These are phyloP conservation scores for Trichoderma sp. DNA, from an alignment of 2,329 filamentous ascomycete genomes.

Conservation along the genomic window DNA sequence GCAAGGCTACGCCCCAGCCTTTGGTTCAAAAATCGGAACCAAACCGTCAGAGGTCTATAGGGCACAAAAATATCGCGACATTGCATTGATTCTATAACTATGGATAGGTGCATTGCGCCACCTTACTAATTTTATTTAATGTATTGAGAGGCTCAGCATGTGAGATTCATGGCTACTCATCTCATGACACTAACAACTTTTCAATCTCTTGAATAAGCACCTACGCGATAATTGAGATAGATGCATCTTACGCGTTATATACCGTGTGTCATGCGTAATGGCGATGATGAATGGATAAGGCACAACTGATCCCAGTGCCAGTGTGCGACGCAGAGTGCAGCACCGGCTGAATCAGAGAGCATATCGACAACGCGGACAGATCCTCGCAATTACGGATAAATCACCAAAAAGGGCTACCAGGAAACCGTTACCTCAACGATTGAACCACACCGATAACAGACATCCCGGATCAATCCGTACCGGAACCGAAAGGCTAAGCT, in stretches of 20 bases:
- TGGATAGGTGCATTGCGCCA: too few species aligned
- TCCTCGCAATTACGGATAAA: not conserved
- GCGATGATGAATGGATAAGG: constrained; percentile 5
- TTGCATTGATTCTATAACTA: too few species aligned
- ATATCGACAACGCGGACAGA: not conserved
- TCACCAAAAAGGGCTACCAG: not conserved
- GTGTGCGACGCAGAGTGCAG: not conserved
- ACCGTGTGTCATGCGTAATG: not conserved
- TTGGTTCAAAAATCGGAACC: too few species aligned
- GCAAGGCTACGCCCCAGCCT: too few species aligned
- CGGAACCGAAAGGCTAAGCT: not conserved
- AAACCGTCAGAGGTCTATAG: too few species aligned
- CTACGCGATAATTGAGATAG: not conserved
- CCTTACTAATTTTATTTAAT: too few species aligned
- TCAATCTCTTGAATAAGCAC: not conserved
- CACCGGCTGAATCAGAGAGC: constrained; percentile 8
- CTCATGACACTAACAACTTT: not conserved
- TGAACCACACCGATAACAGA: not conserved
- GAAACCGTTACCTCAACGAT: not conserved
- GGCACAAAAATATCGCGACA: too few species aligned
- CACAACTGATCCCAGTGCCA: not conserved
- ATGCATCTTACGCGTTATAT: not conserved
- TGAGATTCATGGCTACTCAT: not conserved
- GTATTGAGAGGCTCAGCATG: not conserved
- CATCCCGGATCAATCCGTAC: not conserved